Evolutionary conservation across 2,329 filamentous ascomycete genomes (phyloP), one percentile per base, ranked within the genome.

Genomic region (Aspergillus fumigatiaffinis): DNA sequence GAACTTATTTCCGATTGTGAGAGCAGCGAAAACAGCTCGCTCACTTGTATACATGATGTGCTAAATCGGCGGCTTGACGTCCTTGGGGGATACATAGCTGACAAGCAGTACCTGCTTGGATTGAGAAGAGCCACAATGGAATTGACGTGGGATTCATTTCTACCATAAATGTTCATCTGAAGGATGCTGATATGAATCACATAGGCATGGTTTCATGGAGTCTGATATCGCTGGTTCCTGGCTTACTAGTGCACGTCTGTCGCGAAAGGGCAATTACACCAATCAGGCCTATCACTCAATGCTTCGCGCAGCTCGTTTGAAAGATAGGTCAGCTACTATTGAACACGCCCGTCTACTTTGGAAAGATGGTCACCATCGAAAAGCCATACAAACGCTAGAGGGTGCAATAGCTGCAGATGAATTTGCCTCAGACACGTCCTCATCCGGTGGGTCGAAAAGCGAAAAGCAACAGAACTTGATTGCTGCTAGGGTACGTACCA

Each of bases 261-360:
- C 93, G 20, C 85, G 94, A 57, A 97, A 97, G 76, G 85, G 89
- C 7, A 89, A 90, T 60, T 89, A 89, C 17, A 87, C 87, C 54
- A 88, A 91, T 54, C 92, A 93, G 65, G 95, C 94, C 0, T 96
- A 97, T 77, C 94, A 95, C 70, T 92, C 93, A 14, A 91, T 97
- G 25, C 82, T 97, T 2, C 91, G 94, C 74, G 94, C 95, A 10
- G 88, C 90, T 23, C 85, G 88, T 59, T 83, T 96, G 10, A 90
- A 91, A 21, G 91, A 96, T 64, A 87, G 89, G 57, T 91, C 90
- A 2, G 91, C 93, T 10, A 93, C 91, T 9, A 94, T 99, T 59
- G 95, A 99, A 71, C 93, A 99, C 71, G 92, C 94, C 1, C 87
- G 92, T 59, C 81, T 99, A 29, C 78, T 97, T 7, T 99, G 94